phyloP scores from a whole-genome alignment of 192 early-diverging fungal species.

The Entomortierella chlamydospora region DNA sequence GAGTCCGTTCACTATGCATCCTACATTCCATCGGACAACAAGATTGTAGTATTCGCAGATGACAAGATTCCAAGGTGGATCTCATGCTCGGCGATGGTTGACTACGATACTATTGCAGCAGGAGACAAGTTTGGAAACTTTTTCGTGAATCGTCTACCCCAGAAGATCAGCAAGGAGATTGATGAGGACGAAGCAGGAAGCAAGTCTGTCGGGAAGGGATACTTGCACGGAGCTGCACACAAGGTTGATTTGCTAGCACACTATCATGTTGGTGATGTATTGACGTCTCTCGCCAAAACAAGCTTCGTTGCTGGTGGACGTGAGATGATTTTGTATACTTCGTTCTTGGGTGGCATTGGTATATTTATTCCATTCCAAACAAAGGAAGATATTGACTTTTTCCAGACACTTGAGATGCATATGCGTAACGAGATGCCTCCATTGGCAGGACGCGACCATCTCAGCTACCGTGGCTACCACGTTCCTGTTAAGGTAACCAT shows the following conservation, averaged over 20 bases:
- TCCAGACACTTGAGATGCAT: constrained; percentile 91
- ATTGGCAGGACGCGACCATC: constrained; percentile 89
- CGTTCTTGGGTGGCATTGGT: constrained; percentile 86
- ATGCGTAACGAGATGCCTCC: constrained; percentile 82
- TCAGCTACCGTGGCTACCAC: constrained; percentile 84
- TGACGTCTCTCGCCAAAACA: constrained; percentile 84
- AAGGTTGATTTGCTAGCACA: constrained; percentile 82
- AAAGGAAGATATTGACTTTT: constrained; percentile 93
- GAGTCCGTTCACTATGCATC: constrained; percentile 86
- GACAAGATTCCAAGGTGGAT: constrained; percentile 92
- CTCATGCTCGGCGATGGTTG: constrained; percentile 81
- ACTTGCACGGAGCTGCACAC: constrained; percentile 86
- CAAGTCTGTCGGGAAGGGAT: constrained; percentile 83
- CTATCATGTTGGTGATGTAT: constrained; percentile 89
- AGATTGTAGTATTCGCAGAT: constrained; percentile 92
- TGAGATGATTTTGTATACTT: constrained; percentile 89
- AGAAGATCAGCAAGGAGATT: constrained; percentile 72
- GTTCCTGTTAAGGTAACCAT: constrained; percentile 73
- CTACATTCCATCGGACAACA: constrained; percentile 80
- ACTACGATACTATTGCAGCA: constrained; percentile 92
- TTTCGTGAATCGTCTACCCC: constrained; percentile 78
- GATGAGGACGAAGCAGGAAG: constrained; percentile 92
- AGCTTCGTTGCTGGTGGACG: constrained; percentile 87
- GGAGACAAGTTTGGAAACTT: constrained; percentile 99
- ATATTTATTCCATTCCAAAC: constrained; percentile 88